Percentiles rank a stretch among this genome's conserved stretches.
Evolutionary conservation across 495 filamentous ascomycete genomes (phyloP).

Genomic region (Penicillium turbatum): DNA sequence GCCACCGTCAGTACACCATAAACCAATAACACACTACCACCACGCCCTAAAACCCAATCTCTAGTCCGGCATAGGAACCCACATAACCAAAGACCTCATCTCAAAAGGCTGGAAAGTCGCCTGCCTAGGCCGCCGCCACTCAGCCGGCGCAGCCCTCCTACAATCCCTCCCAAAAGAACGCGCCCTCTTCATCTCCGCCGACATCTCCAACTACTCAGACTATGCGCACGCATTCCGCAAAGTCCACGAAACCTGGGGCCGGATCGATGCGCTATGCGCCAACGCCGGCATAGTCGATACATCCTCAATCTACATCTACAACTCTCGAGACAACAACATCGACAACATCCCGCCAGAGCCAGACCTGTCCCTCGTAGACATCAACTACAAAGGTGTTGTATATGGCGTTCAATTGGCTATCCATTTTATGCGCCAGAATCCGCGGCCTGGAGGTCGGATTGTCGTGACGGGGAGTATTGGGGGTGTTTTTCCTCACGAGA

Average conservation of each 20-base stretch:
- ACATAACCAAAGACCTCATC: constrained; percentile 21
- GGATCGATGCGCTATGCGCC: constrained; percentile 26
- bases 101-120: constrained; percentile 26
- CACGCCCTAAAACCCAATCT: background rate
- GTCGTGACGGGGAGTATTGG: constrained; percentile 29
- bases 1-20: constrained; percentile 22
- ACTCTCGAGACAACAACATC: constrained; percentile 11
- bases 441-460: constrained; percentile 24
- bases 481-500: constrained; percentile 21
- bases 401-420: constrained; percentile 26
- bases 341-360: constrained; percentile 26
- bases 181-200: constrained; percentile 21
- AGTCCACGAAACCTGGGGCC: constrained; percentile 19
- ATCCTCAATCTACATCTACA: constrained; percentile 24
- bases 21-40: background rate
- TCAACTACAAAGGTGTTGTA: constrained; percentile 30
- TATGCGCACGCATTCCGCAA: constrained; percentile 17
- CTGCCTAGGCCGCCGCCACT: constrained; percentile 20
- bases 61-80: constrained; percentile 30
- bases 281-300: constrained; percentile 28
- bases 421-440: constrained; percentile 33
- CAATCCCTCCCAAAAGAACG: constrained; percentile 9
- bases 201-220: constrained; percentile 26
- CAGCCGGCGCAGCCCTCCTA: constrained; percentile 17
- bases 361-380: constrained; percentile 22